Evolutionary conservation across 139 green algal species (phyloP), one percentile per base, ranked within the genome.

Genomic region (Limnomonas spitsbergensis): DNA sequence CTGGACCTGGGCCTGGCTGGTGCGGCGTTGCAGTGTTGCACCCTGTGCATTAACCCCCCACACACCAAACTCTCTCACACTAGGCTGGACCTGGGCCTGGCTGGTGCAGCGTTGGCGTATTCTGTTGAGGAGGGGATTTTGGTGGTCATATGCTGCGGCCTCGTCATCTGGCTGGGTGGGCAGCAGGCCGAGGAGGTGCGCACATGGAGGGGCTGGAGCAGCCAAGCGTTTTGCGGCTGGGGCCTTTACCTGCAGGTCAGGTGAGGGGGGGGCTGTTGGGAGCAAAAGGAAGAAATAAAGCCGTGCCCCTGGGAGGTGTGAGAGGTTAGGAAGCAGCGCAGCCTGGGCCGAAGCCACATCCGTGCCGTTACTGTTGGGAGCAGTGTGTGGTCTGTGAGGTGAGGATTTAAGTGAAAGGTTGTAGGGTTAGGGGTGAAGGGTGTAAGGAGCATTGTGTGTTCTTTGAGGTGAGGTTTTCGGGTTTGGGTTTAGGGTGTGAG

Each of bases 21-120:
- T n/a, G n/a, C n/a, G n/a, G n/a, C n/a, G n/a, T n/a, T n/a, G n/a
- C n/a, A n/a, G n/a, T n/a, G n/a, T n/a, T n/a, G n/a, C n/a, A n/a
- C n/a, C n/a, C n/a, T n/a, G n/a, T n/a, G n/a, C n/a, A n/a, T n/a
- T n/a, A n/a, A n/a, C n/a, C n/a, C n/a, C n/a, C n/a, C n/a, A n/a
- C n/a, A n/a, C n/a, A n/a, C n/a, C n/a, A n/a, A n/a, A n/a, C n/a
- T n/a, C n/a, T n/a, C n/a, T n/a, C n/a, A n/a, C n/a, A n/a, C n/a
- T n/a, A 77, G 72, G 42, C 34, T 77, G 4, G 7, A 66, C 4
- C 6, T 68, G 40, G 40, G 72, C 1, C 29, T 77, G 0, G 1
- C 2, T 4, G 72, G 72, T 31, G 72, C 72, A 1, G 72, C 72
- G 9, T 68, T 36, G 27, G 72, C 72, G 2, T 77, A 77, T 39